phyloP scores from a whole-genome alignment of 768 basidiomycete species.

The Pisolithus marmoratus region DNA sequence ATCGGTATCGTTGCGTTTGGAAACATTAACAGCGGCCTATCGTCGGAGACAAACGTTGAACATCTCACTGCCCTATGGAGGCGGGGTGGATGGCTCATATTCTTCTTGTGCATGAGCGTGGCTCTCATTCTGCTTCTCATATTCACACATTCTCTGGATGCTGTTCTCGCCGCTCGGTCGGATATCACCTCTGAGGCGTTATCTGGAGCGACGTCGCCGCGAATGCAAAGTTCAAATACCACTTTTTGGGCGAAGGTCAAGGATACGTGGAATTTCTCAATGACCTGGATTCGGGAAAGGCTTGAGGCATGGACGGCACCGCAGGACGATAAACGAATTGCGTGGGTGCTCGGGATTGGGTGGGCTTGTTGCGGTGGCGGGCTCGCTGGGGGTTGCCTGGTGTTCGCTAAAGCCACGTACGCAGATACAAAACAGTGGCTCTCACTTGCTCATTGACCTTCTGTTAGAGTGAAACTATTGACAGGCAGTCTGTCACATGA shows the following conservation, averaged over 20 bases:
- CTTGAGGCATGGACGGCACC: constrained; percentile 73
- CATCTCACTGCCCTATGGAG: constrained; percentile 84
- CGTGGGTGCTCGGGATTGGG: constrained; percentile 88
- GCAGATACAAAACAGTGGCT: constrained; percentile 5
- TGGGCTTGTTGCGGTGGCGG: constrained; percentile 95
- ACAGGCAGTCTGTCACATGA: constrained; percentile 72
- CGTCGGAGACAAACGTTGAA: constrained; percentile 61
- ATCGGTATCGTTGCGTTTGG: constrained; percentile 87
- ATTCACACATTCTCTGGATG: constrained; percentile 67
- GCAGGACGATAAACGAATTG: constrained; percentile 79
- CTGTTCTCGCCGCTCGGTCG: constrained; percentile 60
- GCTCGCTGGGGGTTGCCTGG: constrained; percentile 81
- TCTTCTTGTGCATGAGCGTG: constrained; percentile 75
- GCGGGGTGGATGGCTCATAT: constrained; percentile 84
- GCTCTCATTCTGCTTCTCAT: constrained; percentile 62
- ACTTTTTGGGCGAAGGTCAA: constrained; percentile 31
- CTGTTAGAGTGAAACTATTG: constrained; percentile 66
- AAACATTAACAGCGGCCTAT: constrained; percentile 76
- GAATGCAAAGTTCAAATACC: constrained; percentile 8
- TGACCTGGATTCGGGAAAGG: constrained; percentile 51
- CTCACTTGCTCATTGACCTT: constrained; percentile 5
- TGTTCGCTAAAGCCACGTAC: constrained; percentile 59
- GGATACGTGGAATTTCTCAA: constrained; percentile 39
- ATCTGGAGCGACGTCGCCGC: constrained; percentile 32
- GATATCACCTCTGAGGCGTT: constrained; percentile 63